These are phyloP conservation scores for Acer negundo DNA, from an alignment of 345 rosid species.

Conservation along the genomic window DNA sequence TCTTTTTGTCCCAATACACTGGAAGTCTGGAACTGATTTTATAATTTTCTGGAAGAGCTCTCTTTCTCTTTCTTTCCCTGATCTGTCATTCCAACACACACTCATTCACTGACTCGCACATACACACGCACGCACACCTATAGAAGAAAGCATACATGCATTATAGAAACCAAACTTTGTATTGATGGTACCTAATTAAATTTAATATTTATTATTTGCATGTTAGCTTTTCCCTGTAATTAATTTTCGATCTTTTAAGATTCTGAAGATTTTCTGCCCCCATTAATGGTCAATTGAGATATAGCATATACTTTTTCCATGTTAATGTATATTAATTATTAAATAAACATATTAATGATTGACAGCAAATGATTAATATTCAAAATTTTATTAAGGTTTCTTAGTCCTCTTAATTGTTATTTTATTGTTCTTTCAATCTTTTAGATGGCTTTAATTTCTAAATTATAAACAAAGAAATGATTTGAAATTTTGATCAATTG, in stretches of 20 bases:
- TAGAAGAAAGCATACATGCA: background rate
- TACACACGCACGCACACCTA: background rate
- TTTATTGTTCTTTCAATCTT: constrained; percentile 23
- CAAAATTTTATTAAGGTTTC: constrained; percentile 37
- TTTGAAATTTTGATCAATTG: constrained; percentile 4
- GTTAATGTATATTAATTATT: constrained; percentile 19
- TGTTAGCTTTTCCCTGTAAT: constrained; percentile 15
- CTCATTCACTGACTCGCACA: too few species aligned
- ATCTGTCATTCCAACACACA: background rate
- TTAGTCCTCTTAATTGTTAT: constrained; percentile 13
- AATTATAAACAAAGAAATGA: background rate
- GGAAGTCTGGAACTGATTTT: background rate
- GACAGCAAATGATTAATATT: constrained; percentile 22
- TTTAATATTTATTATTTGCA: constrained; percentile 15
- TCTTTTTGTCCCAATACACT: constrained; percentile 4
- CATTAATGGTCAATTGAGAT: constrained; percentile 27
- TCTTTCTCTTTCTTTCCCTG: background rate
- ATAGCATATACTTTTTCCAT: constrained; percentile 23
- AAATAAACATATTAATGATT: constrained; percentile 24
- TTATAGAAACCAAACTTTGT: constrained; percentile 18
- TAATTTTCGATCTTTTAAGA: constrained; percentile 24
- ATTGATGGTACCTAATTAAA: background rate
- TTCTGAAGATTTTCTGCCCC: constrained; percentile 42
- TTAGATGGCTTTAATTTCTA: constrained; percentile 8
- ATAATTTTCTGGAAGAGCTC: background rate